A percentile compares a stretch with the other conserved stretches of the same genome.
Conservation (phyloP, 176 grass and related monocot genomes). For the Saccharum officinarum region DNA sequence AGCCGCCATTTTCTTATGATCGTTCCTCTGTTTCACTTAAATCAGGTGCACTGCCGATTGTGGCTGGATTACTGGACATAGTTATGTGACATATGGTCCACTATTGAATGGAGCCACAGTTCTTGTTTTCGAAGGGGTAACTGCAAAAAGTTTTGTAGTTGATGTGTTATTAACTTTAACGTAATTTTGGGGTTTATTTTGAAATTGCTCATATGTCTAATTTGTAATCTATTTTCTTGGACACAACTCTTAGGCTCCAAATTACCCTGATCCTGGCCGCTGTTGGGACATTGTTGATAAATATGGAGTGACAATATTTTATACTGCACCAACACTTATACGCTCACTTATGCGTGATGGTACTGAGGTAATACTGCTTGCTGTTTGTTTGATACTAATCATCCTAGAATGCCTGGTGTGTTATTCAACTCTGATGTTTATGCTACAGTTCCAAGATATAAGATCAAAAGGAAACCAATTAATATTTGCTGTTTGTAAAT, state of each 20-base stretch:
- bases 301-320: conserved; percentile 93
- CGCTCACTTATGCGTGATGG: conserved; percentile 95
- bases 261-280: conserved; percentile 84
- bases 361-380: conserved; percentile 49
- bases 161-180: background rate
- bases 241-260: conserved; percentile 71
- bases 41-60: conserved; percentile 98
- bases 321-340: conserved; percentile 95
- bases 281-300: conserved; percentile 98
- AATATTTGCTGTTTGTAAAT: background rate
- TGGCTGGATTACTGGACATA: conserved; percentile 99
- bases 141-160: conserved; percentile 23
- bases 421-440: background rate
- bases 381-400: background rate
- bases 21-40: conserved; percentile 37
- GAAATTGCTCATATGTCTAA: background rate
- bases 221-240: too few relatives aligned
- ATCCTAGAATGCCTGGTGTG: background rate
- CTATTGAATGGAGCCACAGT: conserved; percentile 90
- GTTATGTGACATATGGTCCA: conserved; percentile 97
- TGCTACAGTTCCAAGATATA: conserved; percentile 8
- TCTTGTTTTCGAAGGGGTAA: conserved; percentile 97
- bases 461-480: background rate
- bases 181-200: background rate
- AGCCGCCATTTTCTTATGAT: conserved; percentile 30